Evolutionary conservation across 129 eudicot species (phyloP).

Genomic region (Centella asiatica): DNA sequence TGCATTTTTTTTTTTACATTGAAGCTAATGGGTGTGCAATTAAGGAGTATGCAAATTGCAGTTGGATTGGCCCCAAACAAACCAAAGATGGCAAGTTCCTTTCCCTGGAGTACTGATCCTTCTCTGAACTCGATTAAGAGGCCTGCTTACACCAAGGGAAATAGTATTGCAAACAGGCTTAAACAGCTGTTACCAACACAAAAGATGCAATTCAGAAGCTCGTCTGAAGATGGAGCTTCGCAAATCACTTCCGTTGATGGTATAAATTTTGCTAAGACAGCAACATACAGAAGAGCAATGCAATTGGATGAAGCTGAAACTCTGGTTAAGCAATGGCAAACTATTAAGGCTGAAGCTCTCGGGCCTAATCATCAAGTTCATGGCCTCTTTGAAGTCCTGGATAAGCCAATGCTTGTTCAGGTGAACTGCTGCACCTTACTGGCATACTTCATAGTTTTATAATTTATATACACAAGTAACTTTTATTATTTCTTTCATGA

Average conservation of each 20-base stretch:
- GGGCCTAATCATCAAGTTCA: slow-evolving; percentile 63
- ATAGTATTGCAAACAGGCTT: slow-evolving; percentile 26
- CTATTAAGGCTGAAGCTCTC: slow-evolving; percentile 82
- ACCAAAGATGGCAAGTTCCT: slow-evolving; percentile 33
- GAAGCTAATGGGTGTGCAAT: slow-evolving; percentile 36
- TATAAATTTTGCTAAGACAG: slow-evolving; percentile 23
- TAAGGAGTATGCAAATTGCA: slow-evolving; percentile 32
- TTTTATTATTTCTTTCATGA: too few relatives aligned
- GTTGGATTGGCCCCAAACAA: slow-evolving; percentile 29
- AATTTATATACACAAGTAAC: neutral
- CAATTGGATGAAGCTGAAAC: slow-evolving; percentile 80
- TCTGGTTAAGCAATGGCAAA: slow-evolving; percentile 92
- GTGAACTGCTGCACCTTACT: slow-evolving; percentile 28
- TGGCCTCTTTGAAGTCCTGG: slow-evolving; percentile 69
- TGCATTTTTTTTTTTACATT: slow-evolving; percentile 46
- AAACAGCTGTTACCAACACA: slow-evolving; percentile 31
- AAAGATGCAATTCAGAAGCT: slow-evolving; percentile 24
- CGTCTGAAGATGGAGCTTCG: slow-evolving; percentile 26
- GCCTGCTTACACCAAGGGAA: slow-evolving; percentile 31
- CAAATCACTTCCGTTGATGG: slow-evolving; percentile 29
- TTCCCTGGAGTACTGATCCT: slow-evolving; percentile 20
- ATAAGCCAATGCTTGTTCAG: slow-evolving; percentile 85
- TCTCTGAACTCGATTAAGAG: slow-evolving; percentile 27
- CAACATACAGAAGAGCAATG: slow-evolving; percentile 44
- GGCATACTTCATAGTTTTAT: slow-evolving; percentile 7